These are phyloP conservation scores for Pseudonitzschia pungens DNA, from an alignment of 108 stramenopile genomes.

Conservation along the genomic window DNA sequence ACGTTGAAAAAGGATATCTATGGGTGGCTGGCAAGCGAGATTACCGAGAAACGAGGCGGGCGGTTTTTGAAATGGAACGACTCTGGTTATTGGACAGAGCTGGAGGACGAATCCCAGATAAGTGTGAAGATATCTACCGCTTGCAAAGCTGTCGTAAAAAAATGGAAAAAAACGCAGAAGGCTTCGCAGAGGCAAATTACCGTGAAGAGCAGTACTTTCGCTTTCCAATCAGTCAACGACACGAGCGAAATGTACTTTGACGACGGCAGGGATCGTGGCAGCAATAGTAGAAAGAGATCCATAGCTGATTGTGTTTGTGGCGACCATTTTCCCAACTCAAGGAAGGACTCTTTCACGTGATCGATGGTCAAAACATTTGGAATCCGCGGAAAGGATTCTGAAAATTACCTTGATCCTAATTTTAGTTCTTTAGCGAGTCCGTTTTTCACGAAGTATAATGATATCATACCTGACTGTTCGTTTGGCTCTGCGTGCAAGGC, in stretches of 20 bases:
- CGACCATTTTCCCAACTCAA: neutral
- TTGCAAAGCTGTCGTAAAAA: conserved; percentile 3
- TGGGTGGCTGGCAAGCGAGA: neutral
- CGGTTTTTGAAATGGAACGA: conserved; percentile 17
- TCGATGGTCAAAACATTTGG: no score
- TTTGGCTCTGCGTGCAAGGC: no score
- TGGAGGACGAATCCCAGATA: neutral
- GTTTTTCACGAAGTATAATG: no score
- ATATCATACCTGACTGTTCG: no score
- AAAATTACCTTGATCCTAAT: no score
- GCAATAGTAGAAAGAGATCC: neutral
- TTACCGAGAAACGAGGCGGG: neutral
- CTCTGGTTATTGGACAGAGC: neutral
- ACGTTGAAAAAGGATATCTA: neutral
- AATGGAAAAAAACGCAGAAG: neutral
- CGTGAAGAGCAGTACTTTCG: neutral
- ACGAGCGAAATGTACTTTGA: neutral
- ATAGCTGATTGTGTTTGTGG: neutral
- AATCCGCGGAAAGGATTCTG: no score
- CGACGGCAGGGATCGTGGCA: neutral
- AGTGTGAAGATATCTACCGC: conserved; percentile 2
- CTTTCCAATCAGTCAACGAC: neutral
- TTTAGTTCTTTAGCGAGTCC: no score
- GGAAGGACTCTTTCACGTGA: neutral
- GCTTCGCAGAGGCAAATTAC: neutral